Evolutionary conservation across 495 filamentous ascomycete genomes (phyloP).

Genomic region (Penicillium canescens): DNA sequence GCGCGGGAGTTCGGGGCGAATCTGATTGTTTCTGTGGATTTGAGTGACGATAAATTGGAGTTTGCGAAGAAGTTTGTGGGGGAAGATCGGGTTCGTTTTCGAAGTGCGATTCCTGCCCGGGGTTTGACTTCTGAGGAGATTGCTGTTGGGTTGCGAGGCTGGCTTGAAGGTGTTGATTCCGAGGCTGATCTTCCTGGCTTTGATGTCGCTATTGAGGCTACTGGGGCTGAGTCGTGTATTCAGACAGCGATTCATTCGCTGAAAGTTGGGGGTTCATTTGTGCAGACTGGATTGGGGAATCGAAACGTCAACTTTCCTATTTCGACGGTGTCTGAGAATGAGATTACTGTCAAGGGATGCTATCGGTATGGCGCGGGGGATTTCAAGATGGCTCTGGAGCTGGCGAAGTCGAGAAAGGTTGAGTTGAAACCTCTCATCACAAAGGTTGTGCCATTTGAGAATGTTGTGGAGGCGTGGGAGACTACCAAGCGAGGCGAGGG

Average conservation of each 20-base stretch:
- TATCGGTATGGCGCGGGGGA: slow-evolving; percentile 85
- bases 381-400: slow-evolving; percentile 72
- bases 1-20: slow-evolving; percentile 76
- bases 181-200: slow-evolving; percentile 48
- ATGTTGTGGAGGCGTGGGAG: slow-evolving; percentile 77
- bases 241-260: slow-evolving; percentile 72
- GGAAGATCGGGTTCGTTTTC: slow-evolving; percentile 38
- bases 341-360: slow-evolving; percentile 75
- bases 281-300: slow-evolving; percentile 84
- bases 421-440: slow-evolving; percentile 72
- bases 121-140: slow-evolving; percentile 28
- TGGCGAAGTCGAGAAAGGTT: slow-evolving; percentile 64
- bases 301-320: slow-evolving; percentile 80
- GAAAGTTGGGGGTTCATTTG: slow-evolving; percentile 72
- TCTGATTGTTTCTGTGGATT: slow-evolving; percentile 74
- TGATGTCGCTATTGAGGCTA: slow-evolving; percentile 81
- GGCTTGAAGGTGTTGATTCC: neutral
- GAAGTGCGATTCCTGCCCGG: slow-evolving; percentile 27
- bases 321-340: slow-evolving; percentile 75
- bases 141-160: slow-evolving; percentile 24
- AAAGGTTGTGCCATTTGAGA: slow-evolving; percentile 65
- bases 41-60: slow-evolving; percentile 65
- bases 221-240: slow-evolving; percentile 75
- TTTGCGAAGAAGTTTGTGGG: slow-evolving; percentile 70
- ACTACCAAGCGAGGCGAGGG: slow-evolving; percentile 74